Base-by-base conservation (phyloP, 495 filamentous ascomycete species). In the Talaromyces borbonicus region DNA sequence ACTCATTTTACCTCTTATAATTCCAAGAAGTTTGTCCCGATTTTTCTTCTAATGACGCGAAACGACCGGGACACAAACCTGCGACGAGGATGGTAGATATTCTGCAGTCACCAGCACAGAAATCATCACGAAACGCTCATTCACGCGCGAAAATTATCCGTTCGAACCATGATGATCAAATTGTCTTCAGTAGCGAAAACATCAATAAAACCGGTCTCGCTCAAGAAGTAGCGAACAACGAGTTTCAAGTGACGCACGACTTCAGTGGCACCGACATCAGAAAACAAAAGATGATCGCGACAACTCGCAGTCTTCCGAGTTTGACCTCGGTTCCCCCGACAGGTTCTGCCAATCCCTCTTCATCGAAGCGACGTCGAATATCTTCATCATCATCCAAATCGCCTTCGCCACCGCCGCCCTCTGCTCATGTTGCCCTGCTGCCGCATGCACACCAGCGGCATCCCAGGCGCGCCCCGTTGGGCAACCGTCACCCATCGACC, bases 61-160 rank as follows among this genome's bases (percentile, higher is more conserved):
- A 38, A 16, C 19, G 18, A 20, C 22, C 35, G 22, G 9, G n/a
- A 38, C 19, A 16, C 19, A 43, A 15, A 24, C 43, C 45, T 51
- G 57, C 52, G 43, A 20, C 35, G 35, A 38, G 16, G 35, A 71
- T 69, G 67, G 59, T 61, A 47, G 53, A 62, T 49, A 58, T 60
- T 52, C 63, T 63, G 52, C 60, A 57, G 54, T 51, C 63, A 8
- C 62, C 61, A 14, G 53, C 64, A 49, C 64, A 62, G 47, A 60
- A 58, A 50, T 56, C 62, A 43, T 49, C 62, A 58, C 61, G 56
- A 38, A 9, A 16, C 11, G 16, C 14, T 38, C 35, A 38, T 12
- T 8, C 18, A 38, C 35, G 22, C 35, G 35, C 18, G 35, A 38
- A 38, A 22, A 38, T n/a, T n/a, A n/a, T n/a, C n/a, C n/a, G n/a